Percentiles rank a stretch among this genome's conserved stretches.
These are phyloP conservation scores for Emericellopsis atlantica DNA, from an alignment of 2,329 filamentous ascomycete species.

Conservation along the genomic window DNA sequence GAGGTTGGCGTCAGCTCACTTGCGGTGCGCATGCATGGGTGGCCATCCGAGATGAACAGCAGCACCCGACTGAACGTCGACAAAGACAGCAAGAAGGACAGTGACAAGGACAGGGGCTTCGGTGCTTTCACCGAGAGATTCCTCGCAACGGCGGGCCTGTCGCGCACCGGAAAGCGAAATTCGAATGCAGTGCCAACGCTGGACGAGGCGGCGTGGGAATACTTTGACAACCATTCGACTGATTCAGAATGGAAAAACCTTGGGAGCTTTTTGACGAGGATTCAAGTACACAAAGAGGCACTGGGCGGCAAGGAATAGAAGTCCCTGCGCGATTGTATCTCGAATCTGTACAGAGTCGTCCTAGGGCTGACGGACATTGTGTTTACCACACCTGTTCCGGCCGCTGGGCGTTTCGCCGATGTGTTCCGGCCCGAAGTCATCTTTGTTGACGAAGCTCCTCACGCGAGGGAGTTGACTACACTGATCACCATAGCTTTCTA, in stretches of 20 bases:
- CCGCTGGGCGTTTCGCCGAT: conserved; percentile 17
- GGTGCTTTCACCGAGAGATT: conserved; percentile 20
- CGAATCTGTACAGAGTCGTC: conserved; percentile 23
- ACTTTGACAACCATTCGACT: conserved; percentile 18
- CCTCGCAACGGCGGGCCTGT: conserved; percentile 12
- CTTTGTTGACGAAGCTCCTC: conserved; percentile 62
- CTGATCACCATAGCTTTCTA: conserved; percentile 30
- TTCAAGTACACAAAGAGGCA: conserved; percentile 12
- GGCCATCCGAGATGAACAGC: conserved; percentile 21
- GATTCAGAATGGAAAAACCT: conserved; percentile 18
- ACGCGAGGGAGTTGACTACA: conserved; percentile 30
- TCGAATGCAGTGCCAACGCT: conserved; percentile 21
- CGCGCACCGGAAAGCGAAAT: conserved; percentile 6
- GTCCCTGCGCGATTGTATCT: conserved; percentile 16
- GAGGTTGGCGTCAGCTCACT: conserved; percentile 16
- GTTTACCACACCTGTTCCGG: conserved; percentile 31
- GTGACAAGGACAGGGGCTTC: not conserved
- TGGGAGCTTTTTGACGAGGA: conserved; percentile 19
- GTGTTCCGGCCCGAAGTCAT: conserved; percentile 72
- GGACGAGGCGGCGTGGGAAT: conserved; percentile 28
- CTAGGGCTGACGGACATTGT: conserved; percentile 27
- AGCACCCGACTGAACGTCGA: conserved; percentile 5
- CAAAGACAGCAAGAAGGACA: conserved; percentile 12
- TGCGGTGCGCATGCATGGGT: conserved; percentile 26
- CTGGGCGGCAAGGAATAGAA: conserved; percentile 14